Evolutionary conservation across 1,284 basidiomycete species (phyloP).

Genomic region (Puccinia coronata): DNA sequence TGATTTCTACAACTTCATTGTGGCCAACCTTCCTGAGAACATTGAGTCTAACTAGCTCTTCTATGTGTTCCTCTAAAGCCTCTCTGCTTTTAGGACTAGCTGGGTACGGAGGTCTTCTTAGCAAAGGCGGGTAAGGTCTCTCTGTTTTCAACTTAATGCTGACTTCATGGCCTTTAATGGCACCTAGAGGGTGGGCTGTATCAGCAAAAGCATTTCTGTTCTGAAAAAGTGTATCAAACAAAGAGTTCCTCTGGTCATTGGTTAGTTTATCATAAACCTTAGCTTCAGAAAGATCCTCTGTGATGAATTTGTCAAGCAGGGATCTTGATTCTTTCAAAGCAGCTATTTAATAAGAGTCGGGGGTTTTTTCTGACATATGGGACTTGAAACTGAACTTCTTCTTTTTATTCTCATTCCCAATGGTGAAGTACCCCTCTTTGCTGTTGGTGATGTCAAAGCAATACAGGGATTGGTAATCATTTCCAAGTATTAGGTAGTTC

Average conservation of each 20-base stretch:
- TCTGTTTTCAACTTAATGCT: neutral
- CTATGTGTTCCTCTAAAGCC: neutral
- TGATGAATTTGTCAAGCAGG: neutral
- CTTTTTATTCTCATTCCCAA: slow-evolving; percentile 23
- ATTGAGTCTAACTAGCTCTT: neutral
- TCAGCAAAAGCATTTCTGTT: neutral
- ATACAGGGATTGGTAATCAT: slow-evolving; percentile 10
- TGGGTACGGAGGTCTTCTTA: slow-evolving; percentile 20
- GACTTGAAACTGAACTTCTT: slow-evolving; percentile 9
- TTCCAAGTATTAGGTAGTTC: neutral
- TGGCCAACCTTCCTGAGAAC: neutral
- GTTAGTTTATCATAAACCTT: neutral
- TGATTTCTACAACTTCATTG: slow-evolving; percentile 11
- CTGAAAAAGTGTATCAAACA: neutral
- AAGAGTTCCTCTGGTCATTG: neutral
- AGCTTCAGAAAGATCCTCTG: neutral
- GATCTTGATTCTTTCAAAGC: neutral
- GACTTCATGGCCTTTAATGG: slow-evolving; percentile 22
- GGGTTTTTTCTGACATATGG: neutral
- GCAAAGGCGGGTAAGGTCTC: slow-evolving; percentile 27
- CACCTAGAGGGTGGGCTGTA: neutral
- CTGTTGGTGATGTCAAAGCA: slow-evolving; percentile 26
- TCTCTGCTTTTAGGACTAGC: slow-evolving; percentile 32
- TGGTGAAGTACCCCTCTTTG: slow-evolving; percentile 25
- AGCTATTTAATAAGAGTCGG: neutral